A percentile compares a stretch with the other conserved stretches of the same genome.
These are phyloP conservation scores for Penicillium sp. DNA, from an alignment of 2,329 filamentous ascomycete genomes.

Conservation along the genomic window DNA sequence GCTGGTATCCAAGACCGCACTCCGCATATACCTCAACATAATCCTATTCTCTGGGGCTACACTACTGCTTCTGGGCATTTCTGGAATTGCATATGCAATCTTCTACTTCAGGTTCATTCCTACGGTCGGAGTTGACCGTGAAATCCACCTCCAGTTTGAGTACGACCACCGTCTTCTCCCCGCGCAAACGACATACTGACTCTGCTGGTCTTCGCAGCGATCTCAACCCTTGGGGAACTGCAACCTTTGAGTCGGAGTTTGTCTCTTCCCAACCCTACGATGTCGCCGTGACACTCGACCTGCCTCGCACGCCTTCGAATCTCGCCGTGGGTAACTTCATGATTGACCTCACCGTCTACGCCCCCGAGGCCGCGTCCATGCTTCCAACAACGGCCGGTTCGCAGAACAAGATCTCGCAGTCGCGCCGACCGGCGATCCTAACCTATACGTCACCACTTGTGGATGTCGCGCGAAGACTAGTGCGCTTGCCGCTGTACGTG, in stretches of 20 bases:
- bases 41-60: slow-evolving; percentile 57
- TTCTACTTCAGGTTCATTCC: slow-evolving; percentile 73
- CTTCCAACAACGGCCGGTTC: slow-evolving; percentile 33
- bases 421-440: slow-evolving; percentile 74
- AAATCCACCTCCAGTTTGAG: slow-evolving; percentile 68
- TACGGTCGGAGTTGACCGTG: slow-evolving; percentile 62
- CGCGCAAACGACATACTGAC: slow-evolving; percentile 5
- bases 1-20: slow-evolving; percentile 62
- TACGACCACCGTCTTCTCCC: slow-evolving; percentile 34
- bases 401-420: slow-evolving; percentile 57
- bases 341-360: slow-evolving; percentile 74
- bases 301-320: slow-evolving; percentile 79
- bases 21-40: slow-evolving; percentile 65
- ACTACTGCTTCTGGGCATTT: slow-evolving; percentile 58
- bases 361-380: slow-evolving; percentile 43
- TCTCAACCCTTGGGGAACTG: slow-evolving; percentile 56
- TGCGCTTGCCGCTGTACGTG: slow-evolving; percentile 70
- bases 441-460: slow-evolving; percentile 76
- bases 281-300: slow-evolving; percentile 69
- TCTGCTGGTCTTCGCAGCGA: slow-evolving; percentile 33
- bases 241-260: slow-evolving; percentile 55
- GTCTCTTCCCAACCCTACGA: slow-evolving; percentile 81
- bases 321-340: slow-evolving; percentile 87
- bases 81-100: slow-evolving; percentile 62
- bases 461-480: slow-evolving; percentile 60